phyloP scores from a whole-genome alignment of 192 early-diverging fungal species.

The Umbelopsis isabellina region DNA sequence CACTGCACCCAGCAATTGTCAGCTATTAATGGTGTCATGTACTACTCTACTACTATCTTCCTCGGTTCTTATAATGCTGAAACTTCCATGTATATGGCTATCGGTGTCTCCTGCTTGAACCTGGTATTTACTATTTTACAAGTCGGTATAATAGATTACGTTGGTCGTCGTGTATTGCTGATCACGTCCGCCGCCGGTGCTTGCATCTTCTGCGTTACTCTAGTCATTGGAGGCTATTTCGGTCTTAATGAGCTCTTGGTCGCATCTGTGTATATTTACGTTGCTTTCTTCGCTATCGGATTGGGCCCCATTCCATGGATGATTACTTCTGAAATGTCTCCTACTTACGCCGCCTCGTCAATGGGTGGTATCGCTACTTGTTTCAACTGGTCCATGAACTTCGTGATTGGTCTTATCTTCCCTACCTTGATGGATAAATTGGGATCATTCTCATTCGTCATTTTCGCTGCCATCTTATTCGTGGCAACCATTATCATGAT shows the following conservation, averaged over 20 bases:
- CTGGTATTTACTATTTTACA: constrained; percentile 65
- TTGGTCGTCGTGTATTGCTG: constrained; percentile 70
- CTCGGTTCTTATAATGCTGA: constrained; percentile 53
- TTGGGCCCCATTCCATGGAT: constrained; percentile 85
- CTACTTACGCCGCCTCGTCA: constrained; percentile 72
- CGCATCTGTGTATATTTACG: constrained; percentile 74
- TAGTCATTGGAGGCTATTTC: constrained; percentile 65
- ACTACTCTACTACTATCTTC: constrained; percentile 88
- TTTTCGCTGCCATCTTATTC: constrained; percentile 67
- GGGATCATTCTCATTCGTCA: constrained; percentile 49
- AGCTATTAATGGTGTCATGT: constrained; percentile 86
- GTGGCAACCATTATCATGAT: constrained; percentile 61
- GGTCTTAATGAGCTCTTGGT: constrained; percentile 60
- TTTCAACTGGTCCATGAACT: constrained; percentile 70
- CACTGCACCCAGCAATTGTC: constrained; percentile 83
- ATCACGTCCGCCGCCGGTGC: constrained; percentile 65
- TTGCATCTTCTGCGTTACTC: constrained; percentile 60
- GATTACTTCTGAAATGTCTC: constrained; percentile 75
- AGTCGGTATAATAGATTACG: constrained; percentile 59
- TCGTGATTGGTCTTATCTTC: constrained; percentile 50
- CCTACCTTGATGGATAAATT: constrained; percentile 34
- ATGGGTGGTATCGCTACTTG: constrained; percentile 73
- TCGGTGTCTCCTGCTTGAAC: constrained; percentile 61
- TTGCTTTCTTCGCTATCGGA: constrained; percentile 78
- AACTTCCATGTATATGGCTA: constrained; percentile 64